These are phyloP conservation scores for Suillus decipiens DNA, from an alignment of 768 basidiomycete genomes.

Conservation along the genomic window DNA sequence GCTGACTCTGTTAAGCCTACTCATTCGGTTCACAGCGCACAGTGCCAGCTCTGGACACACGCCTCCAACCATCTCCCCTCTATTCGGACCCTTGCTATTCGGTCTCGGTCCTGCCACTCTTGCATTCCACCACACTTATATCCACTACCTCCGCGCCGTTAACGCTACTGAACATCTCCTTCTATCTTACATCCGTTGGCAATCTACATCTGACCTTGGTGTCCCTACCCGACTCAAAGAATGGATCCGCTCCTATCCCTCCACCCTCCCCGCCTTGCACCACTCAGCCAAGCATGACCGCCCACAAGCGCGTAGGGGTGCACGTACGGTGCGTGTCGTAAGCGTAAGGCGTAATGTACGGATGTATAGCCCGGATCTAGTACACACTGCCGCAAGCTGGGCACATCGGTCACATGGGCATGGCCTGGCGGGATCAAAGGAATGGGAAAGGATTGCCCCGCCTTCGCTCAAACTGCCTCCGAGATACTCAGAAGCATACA, in stretches of 20 bases:
- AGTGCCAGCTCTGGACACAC: constrained; percentile 86
- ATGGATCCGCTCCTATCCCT: constrained; percentile 89
- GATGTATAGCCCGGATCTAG: constrained; percentile 85
- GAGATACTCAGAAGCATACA: constrained; percentile 72
- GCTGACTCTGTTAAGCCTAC: constrained; percentile 73
- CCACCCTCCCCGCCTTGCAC: constrained; percentile 68
- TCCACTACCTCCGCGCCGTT: constrained; percentile 75
- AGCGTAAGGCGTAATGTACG: constrained; percentile 80
- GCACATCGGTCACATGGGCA: constrained; percentile 33
- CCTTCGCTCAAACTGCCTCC: constrained; percentile 60
- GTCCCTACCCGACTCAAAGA: constrained; percentile 86
- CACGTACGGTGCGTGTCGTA: constrained; percentile 74
- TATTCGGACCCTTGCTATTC: constrained; percentile 89
- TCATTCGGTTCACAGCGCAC: constrained; percentile 82
- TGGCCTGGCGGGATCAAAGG: constrained; percentile 60
- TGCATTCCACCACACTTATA: constrained; percentile 59
- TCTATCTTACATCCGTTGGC: constrained; percentile 86
- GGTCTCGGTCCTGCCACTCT: constrained; percentile 63
- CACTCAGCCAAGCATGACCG: constrained; percentile 48
- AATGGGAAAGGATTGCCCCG: constrained; percentile 77
- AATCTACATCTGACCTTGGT: constrained; percentile 48
- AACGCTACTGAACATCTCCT: constrained; percentile 92
- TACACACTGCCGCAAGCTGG: constrained; percentile 63
- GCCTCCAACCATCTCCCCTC: constrained; percentile 83
- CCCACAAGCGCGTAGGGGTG: constrained; percentile 72